A percentile compares a stretch with the other conserved stretches of the same genome.
Conservation (phyloP, 805 yeast genomes). For the Zygosaccharomyces rouxii region DNA sequence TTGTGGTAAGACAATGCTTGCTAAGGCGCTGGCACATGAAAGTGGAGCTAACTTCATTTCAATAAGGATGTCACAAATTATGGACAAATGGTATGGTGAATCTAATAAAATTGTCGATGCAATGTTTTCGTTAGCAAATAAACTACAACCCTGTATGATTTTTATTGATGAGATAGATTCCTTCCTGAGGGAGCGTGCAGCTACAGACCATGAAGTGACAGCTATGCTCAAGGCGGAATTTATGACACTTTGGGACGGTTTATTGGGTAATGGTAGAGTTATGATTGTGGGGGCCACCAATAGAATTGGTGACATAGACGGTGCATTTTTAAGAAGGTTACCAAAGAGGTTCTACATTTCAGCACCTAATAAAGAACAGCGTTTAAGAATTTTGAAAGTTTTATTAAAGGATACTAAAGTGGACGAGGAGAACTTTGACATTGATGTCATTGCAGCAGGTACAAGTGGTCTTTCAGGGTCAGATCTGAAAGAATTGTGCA, state of each 20-base stretch:
- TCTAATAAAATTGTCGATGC: conserved; percentile 92
- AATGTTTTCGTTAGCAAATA: conserved; percentile 80
- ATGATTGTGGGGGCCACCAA: conserved; percentile 94
- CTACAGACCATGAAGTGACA: conserved; percentile 90
- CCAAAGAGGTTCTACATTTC: conserved; percentile 83
- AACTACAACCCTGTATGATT: conserved; percentile 89
- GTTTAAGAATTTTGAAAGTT: conserved; percentile 65
- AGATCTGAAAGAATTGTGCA: conserved; percentile 82
- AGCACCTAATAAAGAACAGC: conserved; percentile 64
- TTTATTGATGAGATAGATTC: conserved; percentile 97
- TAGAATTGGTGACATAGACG: conserved; percentile 85
- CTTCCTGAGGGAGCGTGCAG: conserved; percentile 77
- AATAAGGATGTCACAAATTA: conserved; percentile 85
- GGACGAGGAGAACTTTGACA: conserved; percentile 52
- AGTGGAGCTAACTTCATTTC: conserved; percentile 88
- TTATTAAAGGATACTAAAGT: conserved; percentile 61
- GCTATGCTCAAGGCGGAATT: conserved; percentile 93
- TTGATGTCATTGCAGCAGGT: conserved; percentile 51
- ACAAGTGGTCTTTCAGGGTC: conserved; percentile 86
- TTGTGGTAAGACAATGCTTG: conserved; percentile 96
- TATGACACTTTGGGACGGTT: conserved; percentile 97
- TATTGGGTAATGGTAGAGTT: conserved; percentile 69
- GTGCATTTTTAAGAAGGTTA: conserved; percentile 86
- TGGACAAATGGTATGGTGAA: conserved; percentile 99
- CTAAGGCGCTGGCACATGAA: conserved; percentile 89